phyloP scores from a whole-genome alignment of 257 asterid species.

The Plantago major region DNA sequence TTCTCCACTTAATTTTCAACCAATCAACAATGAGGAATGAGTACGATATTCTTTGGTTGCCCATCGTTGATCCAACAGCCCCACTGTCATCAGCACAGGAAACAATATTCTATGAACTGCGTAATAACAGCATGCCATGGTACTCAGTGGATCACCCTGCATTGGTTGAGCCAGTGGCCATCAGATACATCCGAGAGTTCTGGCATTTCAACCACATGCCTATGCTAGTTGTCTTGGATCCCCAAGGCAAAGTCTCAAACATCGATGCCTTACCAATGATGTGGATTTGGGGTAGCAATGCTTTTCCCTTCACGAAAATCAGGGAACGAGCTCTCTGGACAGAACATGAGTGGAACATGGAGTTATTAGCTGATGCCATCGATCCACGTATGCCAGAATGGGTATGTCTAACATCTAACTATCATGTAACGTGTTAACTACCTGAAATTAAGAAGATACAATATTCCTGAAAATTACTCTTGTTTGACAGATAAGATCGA shows the following conservation, averaged over 20 bases:
- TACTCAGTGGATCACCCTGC: constrained; percentile 63
- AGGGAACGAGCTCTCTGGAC: constrained; percentile 70
- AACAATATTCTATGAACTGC: constrained; percentile 32
- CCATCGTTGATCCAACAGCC: constrained; percentile 38
- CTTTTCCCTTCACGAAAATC: constrained; percentile 65
- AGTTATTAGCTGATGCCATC: constrained; percentile 52
- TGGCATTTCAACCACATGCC: constrained; percentile 65
- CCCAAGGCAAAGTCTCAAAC: constrained; percentile 63
- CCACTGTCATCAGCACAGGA: constrained; percentile 24
- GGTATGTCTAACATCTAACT: constrained; percentile 33
- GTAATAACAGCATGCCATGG: constrained; percentile 71
- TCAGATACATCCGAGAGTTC: constrained; percentile 48
- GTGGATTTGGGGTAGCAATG: constrained; percentile 89
- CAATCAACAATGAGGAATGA: constrained; percentile 43
- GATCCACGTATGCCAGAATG: constrained; percentile 54
- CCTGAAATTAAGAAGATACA: neutral
- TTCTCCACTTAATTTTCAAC: constrained; percentile 68
- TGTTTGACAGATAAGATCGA: constrained; percentile 34
- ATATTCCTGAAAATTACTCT: neutral
- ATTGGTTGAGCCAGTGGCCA: constrained; percentile 52
- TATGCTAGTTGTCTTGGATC: constrained; percentile 71
- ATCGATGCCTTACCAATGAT: constrained; percentile 76
- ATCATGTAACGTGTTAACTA: neutral
- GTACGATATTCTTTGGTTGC: constrained; percentile 90
- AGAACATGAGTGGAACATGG: constrained; percentile 61